A percentile compares a stretch with the other conserved stretches of the same genome.
phyloP scores from a whole-genome alignment of 441 rosid species.

The Gossypium lobatum region DNA sequence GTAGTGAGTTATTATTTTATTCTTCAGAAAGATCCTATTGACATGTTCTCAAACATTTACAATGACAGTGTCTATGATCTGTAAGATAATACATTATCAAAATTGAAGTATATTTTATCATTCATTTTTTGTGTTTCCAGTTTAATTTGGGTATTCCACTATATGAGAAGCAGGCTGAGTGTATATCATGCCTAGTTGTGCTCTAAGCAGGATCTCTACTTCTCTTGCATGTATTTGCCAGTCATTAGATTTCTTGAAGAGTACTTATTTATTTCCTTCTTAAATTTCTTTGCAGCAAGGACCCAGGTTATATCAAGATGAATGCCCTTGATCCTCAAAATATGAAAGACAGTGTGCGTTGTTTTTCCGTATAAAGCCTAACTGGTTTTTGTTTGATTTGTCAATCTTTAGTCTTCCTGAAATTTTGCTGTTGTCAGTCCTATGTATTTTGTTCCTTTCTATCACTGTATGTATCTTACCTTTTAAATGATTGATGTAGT shows the following conservation, averaged over 20 bases:
- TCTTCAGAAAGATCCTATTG: not conserved
- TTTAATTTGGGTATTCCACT: not conserved
- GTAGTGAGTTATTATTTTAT: not conserved
- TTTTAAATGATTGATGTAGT: not conserved
- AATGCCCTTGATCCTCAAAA: constrained; percentile 64
- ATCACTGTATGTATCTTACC: not conserved
- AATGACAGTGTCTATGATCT: not conserved
- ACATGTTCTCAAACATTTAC: not conserved
- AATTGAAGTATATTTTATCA: not conserved
- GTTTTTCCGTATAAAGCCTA: constrained; percentile 12
- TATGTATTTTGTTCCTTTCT: not conserved
- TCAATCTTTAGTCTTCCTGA: not conserved
- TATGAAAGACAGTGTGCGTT: constrained; percentile 85
- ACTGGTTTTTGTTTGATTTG: constrained; percentile 10
- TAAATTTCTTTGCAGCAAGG: constrained; percentile 59
- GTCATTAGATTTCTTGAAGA: not conserved
- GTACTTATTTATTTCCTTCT: constrained; percentile 10
- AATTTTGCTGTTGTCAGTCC: not conserved
- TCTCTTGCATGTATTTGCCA: not conserved
- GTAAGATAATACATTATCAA: not conserved
- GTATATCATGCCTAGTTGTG: not conserved
- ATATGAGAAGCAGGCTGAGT: not conserved
- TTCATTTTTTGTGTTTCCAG: not conserved
- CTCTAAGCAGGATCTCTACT: not conserved
- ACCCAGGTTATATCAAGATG: constrained; percentile 90